Evolutionary conservation across 495 filamentous ascomycete genomes (phyloP).

Genomic region (Penicillium flavigenum): DNA sequence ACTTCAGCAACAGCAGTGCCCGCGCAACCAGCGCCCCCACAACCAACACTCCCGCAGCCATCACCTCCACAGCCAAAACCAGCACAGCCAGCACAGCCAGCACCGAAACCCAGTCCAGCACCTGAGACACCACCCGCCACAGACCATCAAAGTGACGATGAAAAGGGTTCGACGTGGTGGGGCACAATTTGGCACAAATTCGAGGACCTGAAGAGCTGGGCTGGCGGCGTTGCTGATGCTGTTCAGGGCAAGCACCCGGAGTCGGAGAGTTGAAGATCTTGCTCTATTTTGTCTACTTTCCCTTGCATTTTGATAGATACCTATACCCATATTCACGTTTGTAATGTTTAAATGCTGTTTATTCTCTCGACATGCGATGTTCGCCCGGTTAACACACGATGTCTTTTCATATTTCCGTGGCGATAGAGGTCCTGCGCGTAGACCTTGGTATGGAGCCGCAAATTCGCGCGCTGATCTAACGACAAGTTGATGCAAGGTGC

Average conservation of each 20-base stretch:
- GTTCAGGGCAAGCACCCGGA: constrained; percentile 37
- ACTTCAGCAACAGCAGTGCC: constrained; percentile 9
- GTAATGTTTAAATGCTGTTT: constrained; percentile 2
- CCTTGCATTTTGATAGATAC: constrained; percentile 7
- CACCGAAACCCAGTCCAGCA: no score
- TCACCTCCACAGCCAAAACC: constrained; percentile 1
- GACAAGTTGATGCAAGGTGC: no score
- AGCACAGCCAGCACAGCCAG: neutral
- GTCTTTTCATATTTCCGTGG: neutral
- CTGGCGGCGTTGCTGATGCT: constrained; percentile 33
- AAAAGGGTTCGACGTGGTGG: constrained; percentile 37
- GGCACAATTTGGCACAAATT: constrained; percentile 35
- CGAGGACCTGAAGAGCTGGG: constrained; percentile 41
- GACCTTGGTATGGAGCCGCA: no score
- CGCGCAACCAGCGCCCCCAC: neutral
- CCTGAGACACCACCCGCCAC: constrained; percentile 20
- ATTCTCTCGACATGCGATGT: neutral
- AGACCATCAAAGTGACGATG: constrained; percentile 26
- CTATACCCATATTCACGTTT: constrained; percentile 1
- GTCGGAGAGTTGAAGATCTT: constrained; percentile 2
- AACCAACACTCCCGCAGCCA: constrained; percentile 1
- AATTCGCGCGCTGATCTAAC: no score
- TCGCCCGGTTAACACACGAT: neutral
- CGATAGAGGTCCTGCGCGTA: neutral
- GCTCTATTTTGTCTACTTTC: neutral